Percentiles rank a stretch among this genome's conserved stretches.
Conservation (phyloP, 352 stramenopile genomes). For the Phytopythium helicoides region DNA sequence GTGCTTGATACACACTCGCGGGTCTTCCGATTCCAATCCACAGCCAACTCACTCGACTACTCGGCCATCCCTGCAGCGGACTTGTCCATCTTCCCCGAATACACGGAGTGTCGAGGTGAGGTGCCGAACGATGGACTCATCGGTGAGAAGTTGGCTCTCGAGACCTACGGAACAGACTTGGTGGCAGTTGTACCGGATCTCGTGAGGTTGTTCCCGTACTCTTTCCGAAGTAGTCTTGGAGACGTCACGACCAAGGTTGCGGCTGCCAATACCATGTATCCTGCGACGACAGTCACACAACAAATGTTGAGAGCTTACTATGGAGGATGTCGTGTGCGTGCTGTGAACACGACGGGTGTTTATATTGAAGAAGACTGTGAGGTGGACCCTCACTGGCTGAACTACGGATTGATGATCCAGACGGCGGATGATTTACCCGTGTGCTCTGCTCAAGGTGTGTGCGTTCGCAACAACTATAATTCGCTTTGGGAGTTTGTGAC, state of each 20-base stretch:
- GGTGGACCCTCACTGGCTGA: conserved; percentile 14
- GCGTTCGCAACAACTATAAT: conserved; percentile 9
- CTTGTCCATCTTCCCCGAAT: conserved; percentile 25
- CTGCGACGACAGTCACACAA: conserved; percentile 13
- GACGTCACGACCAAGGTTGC: conserved; percentile 13
- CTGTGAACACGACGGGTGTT: conserved; percentile 18
- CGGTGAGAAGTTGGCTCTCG: conserved; percentile 17
- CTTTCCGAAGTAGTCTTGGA: conserved; percentile 14
- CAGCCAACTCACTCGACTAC: conserved; percentile 23
- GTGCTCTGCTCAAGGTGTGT: conserved; percentile 5
- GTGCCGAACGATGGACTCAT: conserved; percentile 13
- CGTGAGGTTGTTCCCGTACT: conserved; percentile 20
- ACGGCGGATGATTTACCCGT: conserved; percentile 17
- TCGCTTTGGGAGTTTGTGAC: conserved; percentile 7
- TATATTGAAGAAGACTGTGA: conserved; percentile 19
- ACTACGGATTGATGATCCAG: conserved; percentile 17
- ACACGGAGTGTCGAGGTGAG: conserved; percentile 18
- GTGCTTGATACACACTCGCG: conserved; percentile 12
- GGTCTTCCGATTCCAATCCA: conserved; percentile 22
- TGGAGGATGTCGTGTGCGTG: conserved; percentile 18
- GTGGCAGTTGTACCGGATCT: conserved; percentile 15
- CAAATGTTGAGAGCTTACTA: conserved; percentile 18
- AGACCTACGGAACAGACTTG: conserved; percentile 12
- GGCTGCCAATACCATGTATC: conserved; percentile 13
- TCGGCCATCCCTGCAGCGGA: conserved; percentile 25